These are phyloP conservation scores for Peronosclerospora sorghi DNA, from an alignment of 352 stramenopile genomes.

Conservation along the genomic window DNA sequence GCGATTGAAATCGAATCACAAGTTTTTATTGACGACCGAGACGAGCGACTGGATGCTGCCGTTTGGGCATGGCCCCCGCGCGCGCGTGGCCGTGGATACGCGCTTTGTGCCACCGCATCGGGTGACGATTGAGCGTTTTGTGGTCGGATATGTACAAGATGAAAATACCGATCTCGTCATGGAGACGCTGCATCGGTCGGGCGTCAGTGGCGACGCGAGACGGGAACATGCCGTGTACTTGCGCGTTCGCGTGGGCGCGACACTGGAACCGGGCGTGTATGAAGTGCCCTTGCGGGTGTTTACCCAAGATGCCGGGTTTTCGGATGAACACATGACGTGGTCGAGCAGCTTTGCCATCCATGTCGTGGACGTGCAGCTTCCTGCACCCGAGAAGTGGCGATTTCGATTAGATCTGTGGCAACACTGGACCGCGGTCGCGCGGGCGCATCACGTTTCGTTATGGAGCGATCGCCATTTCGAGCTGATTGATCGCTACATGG, in stretches of 20 bases:
- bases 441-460: conserved; percentile 32
- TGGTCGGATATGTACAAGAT: conserved; percentile 52
- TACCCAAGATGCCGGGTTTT: conserved; percentile 52
- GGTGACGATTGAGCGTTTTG: conserved; percentile 37
- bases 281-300: conserved; percentile 57
- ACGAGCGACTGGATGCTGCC: conserved; percentile 45
- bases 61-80: conserved; percentile 45
- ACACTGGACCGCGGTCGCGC: conserved; percentile 50
- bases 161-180: conserved; percentile 44
- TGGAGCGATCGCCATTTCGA: conserved; percentile 65
- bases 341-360: conserved; percentile 39
- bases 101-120: conserved; percentile 38
- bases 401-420: conserved; percentile 79
- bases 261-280: conserved; percentile 35
- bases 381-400: conserved; percentile 28
- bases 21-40: conserved; percentile 43
- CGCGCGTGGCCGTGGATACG: conserved; percentile 39
- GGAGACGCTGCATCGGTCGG: conserved; percentile 41
- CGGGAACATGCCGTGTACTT: conserved; percentile 51
- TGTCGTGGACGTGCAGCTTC: conserved; percentile 41
- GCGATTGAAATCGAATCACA: conserved; percentile 38
- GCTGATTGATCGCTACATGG: conserved; percentile 57
- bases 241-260: conserved; percentile 27
- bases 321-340: conserved; percentile 58
- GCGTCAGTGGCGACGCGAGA: conserved; percentile 15